phyloP scores from a whole-genome alignment of 257 asterid genomes.

The Vinca minor region DNA sequence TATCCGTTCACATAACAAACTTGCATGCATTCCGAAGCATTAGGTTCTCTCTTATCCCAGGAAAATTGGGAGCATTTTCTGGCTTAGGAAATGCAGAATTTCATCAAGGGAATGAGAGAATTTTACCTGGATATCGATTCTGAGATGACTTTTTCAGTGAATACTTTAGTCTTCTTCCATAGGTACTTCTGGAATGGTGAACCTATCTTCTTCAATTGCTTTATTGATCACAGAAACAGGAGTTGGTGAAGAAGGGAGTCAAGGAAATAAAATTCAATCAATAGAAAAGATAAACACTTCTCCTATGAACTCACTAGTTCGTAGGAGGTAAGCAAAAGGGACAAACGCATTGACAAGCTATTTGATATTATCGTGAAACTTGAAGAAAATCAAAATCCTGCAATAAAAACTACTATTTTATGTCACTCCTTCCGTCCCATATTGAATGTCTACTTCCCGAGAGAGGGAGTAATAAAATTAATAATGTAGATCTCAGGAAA shows the following conservation, averaged over 20 bases:
- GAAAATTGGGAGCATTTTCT: not conserved
- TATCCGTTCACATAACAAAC: not conserved
- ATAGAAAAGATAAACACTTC: not conserved
- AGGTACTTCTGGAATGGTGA: slow-evolving; percentile 86
- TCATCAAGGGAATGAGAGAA: not conserved
- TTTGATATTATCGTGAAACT: not conserved
- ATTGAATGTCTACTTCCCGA: too few species aligned
- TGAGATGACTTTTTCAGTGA: not conserved
- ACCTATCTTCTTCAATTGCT: slow-evolving; percentile 74
- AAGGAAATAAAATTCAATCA: slow-evolving; percentile 27
- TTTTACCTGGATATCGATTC: slow-evolving; percentile 1
- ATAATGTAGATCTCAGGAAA: not conserved
- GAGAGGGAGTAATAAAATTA: not conserved
- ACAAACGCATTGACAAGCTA: not conserved
- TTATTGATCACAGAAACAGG: slow-evolving; percentile 54
- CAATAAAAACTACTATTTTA: not conserved
- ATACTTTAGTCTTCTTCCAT: slow-evolving; percentile 72
- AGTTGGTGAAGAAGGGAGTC: slow-evolving; percentile 42
- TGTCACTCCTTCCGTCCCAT: too few species aligned
- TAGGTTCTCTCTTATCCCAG: not conserved
- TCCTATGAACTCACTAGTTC: not conserved
- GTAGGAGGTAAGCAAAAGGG: not conserved
- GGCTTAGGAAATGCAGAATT: not conserved
- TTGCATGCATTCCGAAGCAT: not conserved
- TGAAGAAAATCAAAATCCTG: not conserved